Conservation (phyloP, 1,284 basidiomycete species). For the Schizophyllum amplum region DNA sequence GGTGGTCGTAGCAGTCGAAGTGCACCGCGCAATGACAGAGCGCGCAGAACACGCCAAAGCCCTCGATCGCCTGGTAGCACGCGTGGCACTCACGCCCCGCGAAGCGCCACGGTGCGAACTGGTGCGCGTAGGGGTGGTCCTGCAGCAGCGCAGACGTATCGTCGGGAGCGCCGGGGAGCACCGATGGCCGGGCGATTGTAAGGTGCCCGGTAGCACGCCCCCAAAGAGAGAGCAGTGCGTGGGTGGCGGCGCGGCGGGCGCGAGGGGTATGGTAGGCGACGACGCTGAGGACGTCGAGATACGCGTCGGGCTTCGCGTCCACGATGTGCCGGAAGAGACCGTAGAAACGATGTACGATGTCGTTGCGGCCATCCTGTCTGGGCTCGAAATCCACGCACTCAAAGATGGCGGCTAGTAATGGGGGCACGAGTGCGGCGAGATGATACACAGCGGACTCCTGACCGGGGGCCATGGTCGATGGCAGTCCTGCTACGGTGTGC, state of each 20-base stretch:
- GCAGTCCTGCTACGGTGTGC: constrained; percentile 17
- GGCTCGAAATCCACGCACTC: constrained; percentile 39
- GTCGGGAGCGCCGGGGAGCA: constrained; percentile 20
- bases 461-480: constrained; percentile 48
- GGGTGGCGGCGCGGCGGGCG: constrained; percentile 42
- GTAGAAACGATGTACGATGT: constrained; percentile 42
- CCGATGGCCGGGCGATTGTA: constrained; percentile 42
- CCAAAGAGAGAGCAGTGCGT: constrained; percentile 56
- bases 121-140: constrained; percentile 42
- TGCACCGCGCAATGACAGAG: constrained; percentile 60
- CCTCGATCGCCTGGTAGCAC: constrained; percentile 42
- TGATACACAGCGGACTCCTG: constrained; percentile 51
- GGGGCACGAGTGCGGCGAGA: constrained; percentile 48
- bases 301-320: constrained; percentile 55
- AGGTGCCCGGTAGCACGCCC: constrained; percentile 62
- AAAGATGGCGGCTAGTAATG: constrained; percentile 51
- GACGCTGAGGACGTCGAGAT: constrained; percentile 63
- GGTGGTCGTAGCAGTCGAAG: constrained; percentile 66
- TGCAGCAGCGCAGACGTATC: not conserved
- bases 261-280: constrained; percentile 54
- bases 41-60: constrained; percentile 58
- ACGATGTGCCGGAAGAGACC: constrained; percentile 52
- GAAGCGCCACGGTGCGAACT: constrained; percentile 65
- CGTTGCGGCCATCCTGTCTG: constrained; percentile 21
- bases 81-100: constrained; percentile 36